These are phyloP conservation scores for Phallus indusiatus DNA, from an alignment of 768 basidiomycete genomes.

Conservation along the genomic window DNA sequence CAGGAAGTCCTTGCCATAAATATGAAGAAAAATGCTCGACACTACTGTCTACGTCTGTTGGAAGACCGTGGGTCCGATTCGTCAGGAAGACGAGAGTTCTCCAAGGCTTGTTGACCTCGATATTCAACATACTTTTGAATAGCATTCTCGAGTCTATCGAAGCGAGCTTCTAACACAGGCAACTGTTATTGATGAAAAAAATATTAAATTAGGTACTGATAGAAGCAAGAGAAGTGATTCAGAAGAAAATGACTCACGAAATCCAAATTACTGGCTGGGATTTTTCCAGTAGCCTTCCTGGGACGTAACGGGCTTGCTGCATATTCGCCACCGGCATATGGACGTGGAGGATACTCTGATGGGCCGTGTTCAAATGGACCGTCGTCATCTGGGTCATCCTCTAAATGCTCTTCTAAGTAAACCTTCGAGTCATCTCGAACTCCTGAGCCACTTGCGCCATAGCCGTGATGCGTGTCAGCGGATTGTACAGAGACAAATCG, in stretches of 20 bases:
- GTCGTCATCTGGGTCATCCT: not conserved
- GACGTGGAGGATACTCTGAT: constrained; percentile 10
- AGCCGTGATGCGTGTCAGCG: not conserved
- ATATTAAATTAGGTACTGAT: not conserved
- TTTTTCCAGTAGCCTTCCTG: constrained; percentile 6
- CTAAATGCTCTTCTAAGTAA: constrained; percentile 6
- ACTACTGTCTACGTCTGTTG: not conserved
- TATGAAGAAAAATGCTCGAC: not conserved
- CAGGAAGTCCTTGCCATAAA: too few species aligned
- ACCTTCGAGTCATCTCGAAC: not conserved
- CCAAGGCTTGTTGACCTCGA: constrained; percentile 3
- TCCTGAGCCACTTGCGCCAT: not conserved
- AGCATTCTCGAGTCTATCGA: constrained; percentile 5
- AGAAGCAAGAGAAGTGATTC: not conserved
- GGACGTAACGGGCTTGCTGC: constrained; percentile 6
- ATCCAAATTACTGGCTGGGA: constrained; percentile 10
- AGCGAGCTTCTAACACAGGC: constrained; percentile 8
- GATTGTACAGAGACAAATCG: constrained; percentile 6
- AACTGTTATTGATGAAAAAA: not conserved
- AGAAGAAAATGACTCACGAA: constrained; percentile 6
- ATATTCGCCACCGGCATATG: constrained; percentile 10
- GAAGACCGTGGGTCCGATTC: not conserved
- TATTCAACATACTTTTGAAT: constrained; percentile 4
- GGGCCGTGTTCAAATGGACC: constrained; percentile 13
- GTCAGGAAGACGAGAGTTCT: not conserved